phyloP scores from a whole-genome alignment of 345 rosid species.

The Atalantia buxifolia region DNA sequence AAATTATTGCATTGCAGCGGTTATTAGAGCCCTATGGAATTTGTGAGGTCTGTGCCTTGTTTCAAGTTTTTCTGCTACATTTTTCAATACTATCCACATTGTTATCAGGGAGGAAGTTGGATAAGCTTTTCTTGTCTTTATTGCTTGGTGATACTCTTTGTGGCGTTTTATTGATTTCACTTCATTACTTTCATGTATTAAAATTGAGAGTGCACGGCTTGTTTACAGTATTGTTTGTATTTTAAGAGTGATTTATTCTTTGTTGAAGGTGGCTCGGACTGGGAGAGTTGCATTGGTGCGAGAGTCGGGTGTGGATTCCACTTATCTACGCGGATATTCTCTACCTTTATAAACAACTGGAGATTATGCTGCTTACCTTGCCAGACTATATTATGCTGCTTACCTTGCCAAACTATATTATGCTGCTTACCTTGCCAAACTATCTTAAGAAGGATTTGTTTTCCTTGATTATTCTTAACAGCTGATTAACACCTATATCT shows the following conservation, averaged over 20 bases:
- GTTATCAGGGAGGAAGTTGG: background rate
- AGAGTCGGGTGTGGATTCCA: slow-evolving; percentile 74
- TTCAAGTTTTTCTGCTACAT: background rate
- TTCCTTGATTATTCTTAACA: background rate
- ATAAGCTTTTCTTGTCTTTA: too few species aligned
- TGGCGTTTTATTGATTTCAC: too few species aligned
- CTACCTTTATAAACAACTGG: slow-evolving; percentile 38
- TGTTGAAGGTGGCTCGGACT: slow-evolving; percentile 66
- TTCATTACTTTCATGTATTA: background rate
- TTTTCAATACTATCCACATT: background rate
- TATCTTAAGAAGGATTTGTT: background rate
- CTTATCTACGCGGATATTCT: slow-evolving; percentile 57
- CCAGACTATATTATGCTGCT: background rate
- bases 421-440: background rate
- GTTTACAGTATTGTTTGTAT: background rate
- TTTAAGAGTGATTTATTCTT: background rate
- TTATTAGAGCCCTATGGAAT: slow-evolving; percentile 59
- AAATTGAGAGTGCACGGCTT: background rate
- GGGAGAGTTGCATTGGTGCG: slow-evolving; percentile 72
- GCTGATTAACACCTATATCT: background rate
- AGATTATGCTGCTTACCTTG: background rate
- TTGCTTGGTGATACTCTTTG: too few species aligned
- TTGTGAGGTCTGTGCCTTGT: slow-evolving; percentile 49
- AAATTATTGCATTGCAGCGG: slow-evolving; percentile 64
- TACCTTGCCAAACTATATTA: background rate